phyloP scores from a whole-genome alignment of 176 grass and related monocot genomes.

The Bonia amplexicaulis region DNA sequence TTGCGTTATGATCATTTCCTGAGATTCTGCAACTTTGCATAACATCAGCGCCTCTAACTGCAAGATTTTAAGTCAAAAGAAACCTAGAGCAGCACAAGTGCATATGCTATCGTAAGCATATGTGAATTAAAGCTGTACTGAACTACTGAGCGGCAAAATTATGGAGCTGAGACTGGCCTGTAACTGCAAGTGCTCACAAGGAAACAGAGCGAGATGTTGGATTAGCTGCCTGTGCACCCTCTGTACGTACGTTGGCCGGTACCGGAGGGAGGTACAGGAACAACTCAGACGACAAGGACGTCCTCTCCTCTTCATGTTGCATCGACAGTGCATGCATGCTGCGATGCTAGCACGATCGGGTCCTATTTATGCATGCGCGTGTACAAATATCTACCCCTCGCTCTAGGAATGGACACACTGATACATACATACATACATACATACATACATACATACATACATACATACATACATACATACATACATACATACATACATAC shows the following conservation, averaged over 20 bases:
- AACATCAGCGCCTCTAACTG: background rate
- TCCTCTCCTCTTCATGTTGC: slow-evolving; percentile 5
- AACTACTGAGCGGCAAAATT: background rate
- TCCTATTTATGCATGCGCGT: background rate
- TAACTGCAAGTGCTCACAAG: slow-evolving; percentile 25
- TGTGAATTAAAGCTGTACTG: background rate
- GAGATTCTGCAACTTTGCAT: background rate
- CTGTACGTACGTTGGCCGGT: background rate
- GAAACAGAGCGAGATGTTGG: slow-evolving; percentile 14
- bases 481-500: no score
- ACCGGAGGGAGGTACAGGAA: background rate
- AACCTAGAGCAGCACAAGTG: background rate
- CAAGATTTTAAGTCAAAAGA: background rate
- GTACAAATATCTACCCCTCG: background rate
- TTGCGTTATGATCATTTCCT: background rate
- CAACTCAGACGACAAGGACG: slow-evolving; percentile 23
- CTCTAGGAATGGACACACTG: background rate
- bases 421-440: background rate
- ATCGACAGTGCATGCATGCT: background rate
- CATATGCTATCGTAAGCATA: background rate
- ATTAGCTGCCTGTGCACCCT: background rate
- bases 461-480: no score
- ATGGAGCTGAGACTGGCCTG: background rate
- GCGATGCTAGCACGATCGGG: background rate
- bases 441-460: no score